Percentiles rank a stretch among this genome's conserved stretches.
These are phyloP conservation scores for Arthrobotrys musiformis DNA, from an alignment of 2,329 filamentous ascomycete genomes.

Conservation along the genomic window DNA sequence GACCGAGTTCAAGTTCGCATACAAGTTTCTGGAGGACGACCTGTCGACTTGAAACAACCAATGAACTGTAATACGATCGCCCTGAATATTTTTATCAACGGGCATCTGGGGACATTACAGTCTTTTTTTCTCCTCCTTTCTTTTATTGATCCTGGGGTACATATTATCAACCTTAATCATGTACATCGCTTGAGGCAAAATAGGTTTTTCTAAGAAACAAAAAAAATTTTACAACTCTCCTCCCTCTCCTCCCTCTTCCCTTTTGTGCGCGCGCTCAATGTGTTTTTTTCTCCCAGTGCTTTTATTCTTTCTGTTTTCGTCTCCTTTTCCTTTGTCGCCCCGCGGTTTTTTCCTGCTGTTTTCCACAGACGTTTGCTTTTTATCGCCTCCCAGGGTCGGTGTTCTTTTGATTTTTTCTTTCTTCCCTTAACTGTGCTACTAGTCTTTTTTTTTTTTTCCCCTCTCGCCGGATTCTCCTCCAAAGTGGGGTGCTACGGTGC, in stretches of 20 bases:
- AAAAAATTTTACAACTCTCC: constrained; percentile 10
- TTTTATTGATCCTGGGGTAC: constrained; percentile 31
- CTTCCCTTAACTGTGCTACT: constrained; percentile 13
- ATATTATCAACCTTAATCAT: constrained; percentile 39
- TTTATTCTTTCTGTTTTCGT: background rate
- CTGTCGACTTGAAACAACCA: constrained; percentile 65
- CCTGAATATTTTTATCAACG: constrained; percentile 40
- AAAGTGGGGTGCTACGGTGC: constrained; percentile 11
- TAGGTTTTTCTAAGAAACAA: constrained; percentile 37
- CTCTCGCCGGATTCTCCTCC: too few species aligned
- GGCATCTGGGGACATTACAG: constrained; percentile 21
- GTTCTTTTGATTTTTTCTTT: constrained; percentile 31
- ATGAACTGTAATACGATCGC: constrained; percentile 14
- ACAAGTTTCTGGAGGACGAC: constrained; percentile 97
- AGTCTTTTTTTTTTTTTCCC: background rate
- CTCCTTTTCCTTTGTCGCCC: background rate
- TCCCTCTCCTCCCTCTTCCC: constrained; percentile 1
- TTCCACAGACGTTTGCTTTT: constrained; percentile 18
- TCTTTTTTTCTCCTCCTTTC: constrained; percentile 12
- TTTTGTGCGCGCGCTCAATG: background rate
- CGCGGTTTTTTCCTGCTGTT: constrained; percentile 2
- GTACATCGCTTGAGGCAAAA: constrained; percentile 47
- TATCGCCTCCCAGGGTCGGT: constrained; percentile 49
- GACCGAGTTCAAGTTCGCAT: constrained; percentile 85
- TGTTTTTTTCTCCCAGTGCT: constrained; percentile 4